Base-by-base conservation (phyloP, 2,329 filamentous ascomycete genomes). In the Conoideocrella luteorostrata region DNA sequence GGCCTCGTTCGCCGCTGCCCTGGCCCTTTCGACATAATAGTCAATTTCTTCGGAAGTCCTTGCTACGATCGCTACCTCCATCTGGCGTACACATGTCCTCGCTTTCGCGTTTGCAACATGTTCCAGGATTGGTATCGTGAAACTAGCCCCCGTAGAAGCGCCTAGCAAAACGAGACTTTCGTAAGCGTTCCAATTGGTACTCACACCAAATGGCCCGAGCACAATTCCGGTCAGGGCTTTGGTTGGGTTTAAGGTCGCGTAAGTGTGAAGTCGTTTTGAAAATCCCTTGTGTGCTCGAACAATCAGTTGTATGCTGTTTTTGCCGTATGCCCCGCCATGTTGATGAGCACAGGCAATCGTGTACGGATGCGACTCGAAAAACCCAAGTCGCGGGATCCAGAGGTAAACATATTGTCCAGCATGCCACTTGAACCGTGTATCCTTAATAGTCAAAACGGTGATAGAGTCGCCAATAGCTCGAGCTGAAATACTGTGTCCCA, bases 131-230 rank as follows among this genome's bases (percentile, higher is more conserved):
- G 78, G 77, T 5, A 82, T 59, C 2, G 74, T 78, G 44, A 78
- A 82, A 4, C 77, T 81, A 2, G 77, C 74, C n/a, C 78, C 78
- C 0, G 78, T 82, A 1, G 78, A 82, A 1, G 78, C 78, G 0
- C 77, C 78, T 33, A 82, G 74, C 4, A 82, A 64, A 4, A 82
- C 62, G 34, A 82, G 58, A 0, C 76, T 78, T 57, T 82, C 78
- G 55, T 74, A 82, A 0, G 74, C 65, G 38, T 79, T 68, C 74
- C 75, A 80, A 4, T 66, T 64, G 0, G 77, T 75, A 2, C 77
- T 75, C 4, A 60, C 60, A 13, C 78, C 78, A 36, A 74, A 81
- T 0, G 78, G 78, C 0, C 78, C 78, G 2, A 71, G 64, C 2
- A 81, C 64, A 29, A 80, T 75, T 1, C 56, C 62, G 0, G 53